Conservation (phyloP, 176 grass and related monocot genomes). For the Cenchrus fungigraminus region DNA sequence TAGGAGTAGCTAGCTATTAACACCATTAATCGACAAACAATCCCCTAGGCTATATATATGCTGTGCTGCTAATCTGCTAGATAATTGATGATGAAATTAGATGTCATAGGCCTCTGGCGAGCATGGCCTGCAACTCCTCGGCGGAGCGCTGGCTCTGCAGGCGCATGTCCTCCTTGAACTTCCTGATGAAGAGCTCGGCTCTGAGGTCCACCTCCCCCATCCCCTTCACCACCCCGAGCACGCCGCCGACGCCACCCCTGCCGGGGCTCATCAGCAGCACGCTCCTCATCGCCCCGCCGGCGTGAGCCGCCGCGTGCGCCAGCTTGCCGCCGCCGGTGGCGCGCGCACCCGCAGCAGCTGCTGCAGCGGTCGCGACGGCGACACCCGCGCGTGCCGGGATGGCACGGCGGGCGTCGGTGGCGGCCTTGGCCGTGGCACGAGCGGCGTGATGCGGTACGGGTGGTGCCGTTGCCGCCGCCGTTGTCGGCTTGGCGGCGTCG, state of each 20-base stretch:
- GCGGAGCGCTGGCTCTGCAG: constrained; percentile 75
- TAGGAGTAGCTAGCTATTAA: background rate
- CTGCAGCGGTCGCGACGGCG: background rate
- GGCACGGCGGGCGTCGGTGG: background rate
- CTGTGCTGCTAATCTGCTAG: background rate
- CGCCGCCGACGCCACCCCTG: background rate
- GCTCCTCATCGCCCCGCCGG: constrained; percentile 16
- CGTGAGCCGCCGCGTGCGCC: too few relatives aligned
- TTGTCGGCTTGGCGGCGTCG: background rate
- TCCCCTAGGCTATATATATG: background rate
- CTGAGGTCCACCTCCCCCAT: constrained; percentile 71
- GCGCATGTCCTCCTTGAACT: constrained; percentile 88
- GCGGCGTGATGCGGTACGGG: background rate
- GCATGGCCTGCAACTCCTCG: constrained; percentile 66
- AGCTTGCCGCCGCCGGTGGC: too few relatives aligned
- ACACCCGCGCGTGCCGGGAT: background rate
- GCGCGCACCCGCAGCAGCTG: background rate
- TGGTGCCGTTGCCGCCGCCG: background rate
- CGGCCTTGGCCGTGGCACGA: background rate
- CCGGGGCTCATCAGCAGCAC: constrained; percentile 42
- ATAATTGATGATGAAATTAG: too few relatives aligned
- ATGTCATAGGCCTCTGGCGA: constrained; percentile 52
- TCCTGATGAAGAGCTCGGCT: constrained; percentile 77
- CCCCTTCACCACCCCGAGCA: constrained; percentile 39
- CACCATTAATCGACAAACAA: background rate